Conservation (phyloP, 208 protist genomes). For the Tetramitus jugosus region DNA sequence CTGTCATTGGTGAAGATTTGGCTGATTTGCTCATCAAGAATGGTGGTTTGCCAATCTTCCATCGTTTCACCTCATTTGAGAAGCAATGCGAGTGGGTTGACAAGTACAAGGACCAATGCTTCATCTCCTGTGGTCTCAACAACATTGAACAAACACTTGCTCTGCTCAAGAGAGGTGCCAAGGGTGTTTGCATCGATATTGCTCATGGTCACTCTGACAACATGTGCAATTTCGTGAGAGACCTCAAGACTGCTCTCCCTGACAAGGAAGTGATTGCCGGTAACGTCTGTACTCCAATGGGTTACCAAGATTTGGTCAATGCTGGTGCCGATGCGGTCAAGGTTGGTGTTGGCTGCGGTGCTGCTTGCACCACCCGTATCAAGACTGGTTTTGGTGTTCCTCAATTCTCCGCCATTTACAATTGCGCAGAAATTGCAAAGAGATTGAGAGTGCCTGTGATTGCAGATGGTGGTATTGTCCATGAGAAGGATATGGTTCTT, state of each 20-base stretch:
- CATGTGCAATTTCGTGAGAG: constrained; percentile 65
- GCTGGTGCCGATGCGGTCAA: constrained; percentile 77
- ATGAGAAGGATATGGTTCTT: constrained; percentile 67
- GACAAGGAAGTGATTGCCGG: constrained; percentile 72
- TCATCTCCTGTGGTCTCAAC: constrained; percentile 29
- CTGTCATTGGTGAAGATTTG: constrained; percentile 20
- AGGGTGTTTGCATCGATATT: constrained; percentile 76
- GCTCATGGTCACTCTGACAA: constrained; percentile 73
- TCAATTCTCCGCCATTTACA: constrained; percentile 68
- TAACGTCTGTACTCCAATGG: constrained; percentile 69
- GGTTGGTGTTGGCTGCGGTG: constrained; percentile 35
- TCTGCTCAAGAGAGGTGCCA: constrained; percentile 58
- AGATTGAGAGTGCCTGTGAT: constrained; percentile 65
- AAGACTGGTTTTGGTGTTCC: constrained; percentile 34
- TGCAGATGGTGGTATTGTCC: constrained; percentile 71
- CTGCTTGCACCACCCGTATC: constrained; percentile 21
- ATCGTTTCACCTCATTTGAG: constrained; percentile 24
- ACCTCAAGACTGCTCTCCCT: constrained; percentile 46
- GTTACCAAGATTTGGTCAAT: constrained; percentile 62
- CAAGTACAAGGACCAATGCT: constrained; percentile 15
- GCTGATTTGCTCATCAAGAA: constrained; percentile 19
- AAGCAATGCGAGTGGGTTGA: background rate
- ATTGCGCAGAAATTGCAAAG: constrained; percentile 54
- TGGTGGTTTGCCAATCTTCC: constrained; percentile 17
- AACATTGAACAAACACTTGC: constrained; percentile 53